These are phyloP conservation scores for Biscogniauxia marginata DNA, from an alignment of 2,329 filamentous ascomycete genomes.

Conservation along the genomic window DNA sequence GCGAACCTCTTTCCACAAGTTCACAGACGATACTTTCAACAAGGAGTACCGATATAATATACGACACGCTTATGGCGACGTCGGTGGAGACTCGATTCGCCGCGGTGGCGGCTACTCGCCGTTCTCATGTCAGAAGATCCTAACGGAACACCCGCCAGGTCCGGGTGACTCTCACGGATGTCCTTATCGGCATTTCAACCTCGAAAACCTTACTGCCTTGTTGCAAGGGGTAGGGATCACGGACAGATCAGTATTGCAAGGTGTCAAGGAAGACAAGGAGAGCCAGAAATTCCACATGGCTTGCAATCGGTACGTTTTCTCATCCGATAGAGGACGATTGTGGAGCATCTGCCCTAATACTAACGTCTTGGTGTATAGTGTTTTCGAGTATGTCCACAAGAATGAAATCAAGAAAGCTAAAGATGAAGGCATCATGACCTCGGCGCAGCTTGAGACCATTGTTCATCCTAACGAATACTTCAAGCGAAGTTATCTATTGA, in stretches of 20 bases:
- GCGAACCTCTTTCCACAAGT: constrained; percentile 79
- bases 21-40: constrained; percentile 93
- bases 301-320: constrained; percentile 70
- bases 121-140: constrained; percentile 91
- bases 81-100: constrained; percentile 87
- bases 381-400: constrained; percentile 87
- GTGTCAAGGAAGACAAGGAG: constrained; percentile 84
- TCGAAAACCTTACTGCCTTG: constrained; percentile 78
- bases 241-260: constrained; percentile 74
- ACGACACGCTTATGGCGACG: constrained; percentile 91
- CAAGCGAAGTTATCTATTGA: constrained; percentile 87
- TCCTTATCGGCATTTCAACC: constrained; percentile 87
- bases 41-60: constrained; percentile 98
- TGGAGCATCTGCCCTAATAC: constrained; percentile 5
- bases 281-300: constrained; percentile 91
- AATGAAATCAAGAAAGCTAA: constrained; percentile 73
- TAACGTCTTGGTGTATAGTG: constrained; percentile 43
- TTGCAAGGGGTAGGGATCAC: constrained; percentile 76
- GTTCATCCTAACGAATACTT: constrained; percentile 98
- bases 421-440: constrained; percentile 69
- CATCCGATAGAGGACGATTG: neutral
- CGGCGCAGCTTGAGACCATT: constrained; percentile 86
- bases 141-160: constrained; percentile 84
- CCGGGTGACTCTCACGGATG: constrained; percentile 93
- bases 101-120: constrained; percentile 85